Evolutionary conservation across 2,329 filamentous ascomycete genomes (phyloP).

Genomic region (Aschersonia sp.): DNA sequence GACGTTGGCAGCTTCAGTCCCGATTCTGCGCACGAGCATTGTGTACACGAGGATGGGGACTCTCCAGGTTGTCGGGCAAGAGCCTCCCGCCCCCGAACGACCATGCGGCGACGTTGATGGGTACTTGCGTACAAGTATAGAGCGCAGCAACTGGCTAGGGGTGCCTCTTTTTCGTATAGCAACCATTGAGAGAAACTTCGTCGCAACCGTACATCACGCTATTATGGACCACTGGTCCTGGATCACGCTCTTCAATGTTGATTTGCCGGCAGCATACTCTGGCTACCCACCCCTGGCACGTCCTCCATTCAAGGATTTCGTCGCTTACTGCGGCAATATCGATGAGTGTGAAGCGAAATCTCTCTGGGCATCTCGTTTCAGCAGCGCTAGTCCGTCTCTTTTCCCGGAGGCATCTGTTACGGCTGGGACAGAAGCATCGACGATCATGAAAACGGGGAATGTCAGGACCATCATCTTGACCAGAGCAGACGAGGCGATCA

Average conservation of each 20-base stretch:
- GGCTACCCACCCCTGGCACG: neutral
- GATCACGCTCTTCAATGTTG: neutral
- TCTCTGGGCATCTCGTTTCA: conserved; percentile 1
- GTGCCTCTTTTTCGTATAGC: neutral
- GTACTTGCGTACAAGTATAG: neutral
- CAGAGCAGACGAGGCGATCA: neutral
- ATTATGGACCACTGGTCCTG: conserved; percentile 2
- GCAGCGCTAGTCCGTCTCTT: neutral
- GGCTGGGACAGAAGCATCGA: neutral
- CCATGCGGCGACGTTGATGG: neutral
- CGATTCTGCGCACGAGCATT: conserved; percentile 1
- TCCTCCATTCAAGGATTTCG: conserved; percentile 2
- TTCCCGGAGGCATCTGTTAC: neutral
- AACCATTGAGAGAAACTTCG: neutral
- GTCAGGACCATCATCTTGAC: neutral
- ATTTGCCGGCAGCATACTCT: neutral
- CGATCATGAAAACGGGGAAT: neutral
- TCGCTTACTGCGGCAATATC: neutral
- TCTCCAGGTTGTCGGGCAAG: neutral
- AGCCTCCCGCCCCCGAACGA: neutral
- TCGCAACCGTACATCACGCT: conserved; percentile 1
- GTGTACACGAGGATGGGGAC: neutral
- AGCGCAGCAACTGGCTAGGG: neutral
- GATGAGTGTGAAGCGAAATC: neutral
- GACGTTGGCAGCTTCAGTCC: neutral